Base-by-base conservation (phyloP, 1,139 yeast species). In the Saccharomyces hybrid region DNA sequence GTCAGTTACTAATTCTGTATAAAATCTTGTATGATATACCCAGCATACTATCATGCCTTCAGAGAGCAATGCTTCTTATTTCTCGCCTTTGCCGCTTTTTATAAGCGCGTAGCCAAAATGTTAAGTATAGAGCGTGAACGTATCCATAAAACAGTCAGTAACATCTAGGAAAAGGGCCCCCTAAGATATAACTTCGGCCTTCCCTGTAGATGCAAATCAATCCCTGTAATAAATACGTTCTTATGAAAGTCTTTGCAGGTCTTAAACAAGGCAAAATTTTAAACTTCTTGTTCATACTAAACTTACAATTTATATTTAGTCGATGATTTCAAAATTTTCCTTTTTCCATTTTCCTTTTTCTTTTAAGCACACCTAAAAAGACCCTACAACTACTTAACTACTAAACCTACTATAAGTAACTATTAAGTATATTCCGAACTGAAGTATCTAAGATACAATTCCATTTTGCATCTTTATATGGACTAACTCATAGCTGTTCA, bases 401-500 rank as follows among this genome's bases (percentile, higher is more conserved):
- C 16, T 9, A 38, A 38, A 38, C 16, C 24, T 38, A 38, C 44
- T 9, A 19, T 38, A 38, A 16, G 19, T 19, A 8, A 38, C 19
- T 38, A 16, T 12, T 16, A 38, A 19, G 44, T 38, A 16, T 4
- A 16, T 16, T 32, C n/a, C 16, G n/a, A 12, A 32, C 24, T 21
- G 26, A 19, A 38, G 11, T 19, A 38, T 38, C 44, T 38, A 38
- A 11, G 24, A 19, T 26, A 38, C 26, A 38, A 38, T 38, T 11
- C 24, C 24, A 9, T 11, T 19, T 11, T 38, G 24, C 44, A 38
- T 38, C 12, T 38, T 38, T 9, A 38, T 24, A 62, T 81, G 85
- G 55, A 80, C 75, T 60, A 77, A 73, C 53, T 74, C 72, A 64
- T 85, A 87, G 48, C 90, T 78, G 9, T 76, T 77, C n/a, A 81